Base-by-base conservation (phyloP, 2,329 filamentous ascomycete genomes). In the Lachnellula occidentalis region DNA sequence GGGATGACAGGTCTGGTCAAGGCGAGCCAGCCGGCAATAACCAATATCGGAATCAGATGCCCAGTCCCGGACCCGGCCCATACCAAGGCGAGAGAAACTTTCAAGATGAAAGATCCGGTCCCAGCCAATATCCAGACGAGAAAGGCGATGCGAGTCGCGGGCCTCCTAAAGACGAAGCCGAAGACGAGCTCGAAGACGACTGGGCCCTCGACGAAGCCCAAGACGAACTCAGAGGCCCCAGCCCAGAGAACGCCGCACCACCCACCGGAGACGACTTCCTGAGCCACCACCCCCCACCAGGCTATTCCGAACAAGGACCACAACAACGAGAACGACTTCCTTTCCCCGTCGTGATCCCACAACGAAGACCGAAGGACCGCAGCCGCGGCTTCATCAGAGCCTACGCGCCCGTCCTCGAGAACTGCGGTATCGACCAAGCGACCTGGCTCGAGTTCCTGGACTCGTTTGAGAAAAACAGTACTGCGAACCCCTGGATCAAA, bases 321-420 rank as follows among this genome's bases (percentile, higher is more conserved):
- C 27, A 9, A 31, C 8, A 9, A 31, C 27, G 27, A 31, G 8
- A 9, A 7, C 42, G 41, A 31, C 42, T 57, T 19, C n/a, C 36
- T n/a, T 45, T 57, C 12, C 55, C 55, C 6, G 74, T 81, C n/a
- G 72, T 80, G 14, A 64, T 81, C 4, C 75, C 77, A 0, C 78
- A 81, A 55, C 68, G 78, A 2, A 72, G 78, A 4, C 78, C 78
- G 0, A 69, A 73, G 31, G 69, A 71, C 21, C 74, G 74, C 41
- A 59, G 64, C 0, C 71, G 78, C 21, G 79, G 78, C 0, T 80
- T 80, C 60, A 67, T 80, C 4, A 70, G 73, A 8, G 78, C 75
- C 1, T 81, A 81, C 59, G 71, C 78, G 0, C 78, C 78, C 0
- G 64, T 74, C 1, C 70, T 82, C 0, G 67, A 66, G 15, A 59